A percentile compares a stretch with the other conserved stretches of the same genome.
Evolutionary conservation across 768 basidiomycete species (phyloP).

Genomic region (Tulasnella sp.): DNA sequence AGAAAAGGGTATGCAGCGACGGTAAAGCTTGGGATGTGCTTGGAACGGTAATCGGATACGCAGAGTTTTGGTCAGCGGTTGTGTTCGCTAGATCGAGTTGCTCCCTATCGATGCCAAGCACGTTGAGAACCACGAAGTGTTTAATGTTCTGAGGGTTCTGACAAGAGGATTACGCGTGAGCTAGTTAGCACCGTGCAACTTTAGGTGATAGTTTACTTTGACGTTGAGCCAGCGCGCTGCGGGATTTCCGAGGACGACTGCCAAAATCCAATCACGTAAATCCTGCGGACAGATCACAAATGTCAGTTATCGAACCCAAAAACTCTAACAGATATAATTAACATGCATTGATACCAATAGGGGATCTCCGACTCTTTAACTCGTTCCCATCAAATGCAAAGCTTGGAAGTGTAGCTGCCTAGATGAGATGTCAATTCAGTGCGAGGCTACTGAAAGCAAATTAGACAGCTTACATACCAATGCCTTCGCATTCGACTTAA

Average conservation of each 20-base stretch:
- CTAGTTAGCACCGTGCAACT: not conserved
- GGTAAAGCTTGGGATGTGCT: slow-evolving; percentile 43
- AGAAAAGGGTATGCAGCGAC: slow-evolving; percentile 59
- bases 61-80: slow-evolving; percentile 51
- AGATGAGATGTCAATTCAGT: not conserved
- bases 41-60: slow-evolving; percentile 40
- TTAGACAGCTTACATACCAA: slow-evolving; percentile 44
- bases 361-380: slow-evolving; percentile 1
- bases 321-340: not conserved
- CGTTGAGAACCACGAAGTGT: slow-evolving; percentile 66
- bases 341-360: slow-evolving; percentile 9
- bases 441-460: not conserved
- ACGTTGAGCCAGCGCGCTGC: slow-evolving; percentile 79
- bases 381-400: not conserved
- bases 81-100: slow-evolving; percentile 33
- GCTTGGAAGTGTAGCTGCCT: not conserved
- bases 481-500: slow-evolving; percentile 49
- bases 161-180: slow-evolving; percentile 10
- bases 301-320: not conserved
- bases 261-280: slow-evolving; percentile 73
- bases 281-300: slow-evolving; percentile 46
- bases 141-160: slow-evolving; percentile 66
- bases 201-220: slow-evolving; percentile 40
- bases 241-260: slow-evolving; percentile 71
- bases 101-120: slow-evolving; percentile 71